Evolutionary conservation across 2,329 filamentous ascomycete genomes (phyloP).

Genomic region (Fusarium sp.): DNA sequence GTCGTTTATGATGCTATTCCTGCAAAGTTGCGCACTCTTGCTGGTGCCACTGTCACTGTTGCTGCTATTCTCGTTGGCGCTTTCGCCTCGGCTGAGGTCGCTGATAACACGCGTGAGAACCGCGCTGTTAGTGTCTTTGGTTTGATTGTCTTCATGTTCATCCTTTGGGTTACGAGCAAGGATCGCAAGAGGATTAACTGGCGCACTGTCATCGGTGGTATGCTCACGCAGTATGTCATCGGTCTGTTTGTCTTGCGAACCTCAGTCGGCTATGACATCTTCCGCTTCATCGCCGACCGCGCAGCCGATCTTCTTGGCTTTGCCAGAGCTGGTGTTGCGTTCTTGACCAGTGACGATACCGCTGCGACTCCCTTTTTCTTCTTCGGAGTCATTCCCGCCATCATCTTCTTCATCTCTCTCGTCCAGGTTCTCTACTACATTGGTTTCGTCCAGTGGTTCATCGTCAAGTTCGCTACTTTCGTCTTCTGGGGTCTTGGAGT

Average conservation of each 20-base stretch:
- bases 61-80: slow-evolving; percentile 81
- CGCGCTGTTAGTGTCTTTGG: slow-evolving; percentile 86
- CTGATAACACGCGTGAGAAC: slow-evolving; percentile 82
- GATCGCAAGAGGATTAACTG: slow-evolving; percentile 73
- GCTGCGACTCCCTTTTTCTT: slow-evolving; percentile 74
- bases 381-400: slow-evolving; percentile 82
- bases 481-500: slow-evolving; percentile 92
- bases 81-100: slow-evolving; percentile 76
- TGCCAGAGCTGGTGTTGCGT: slow-evolving; percentile 76
- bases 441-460: slow-evolving; percentile 88
- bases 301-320: slow-evolving; percentile 81
- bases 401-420: slow-evolving; percentile 96
- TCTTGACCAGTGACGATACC: slow-evolving; percentile 66
- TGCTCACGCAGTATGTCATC: slow-evolving; percentile 88
- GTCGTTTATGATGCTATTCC: slow-evolving; percentile 72
- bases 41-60: slow-evolving; percentile 72
- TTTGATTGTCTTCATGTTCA: slow-evolving; percentile 74
- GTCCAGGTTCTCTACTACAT: slow-evolving; percentile 87
- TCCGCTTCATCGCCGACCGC: slow-evolving; percentile 84
- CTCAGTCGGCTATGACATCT: slow-evolving; percentile 85
- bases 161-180: slow-evolving; percentile 77
- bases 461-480: slow-evolving; percentile 86
- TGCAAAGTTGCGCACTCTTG: slow-evolving; percentile 69
- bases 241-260: slow-evolving; percentile 90
- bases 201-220: slow-evolving; percentile 88